These are phyloP conservation scores for Penicillium argentinense DNA, from an alignment of 495 filamentous ascomycete species.

Conservation along the genomic window DNA sequence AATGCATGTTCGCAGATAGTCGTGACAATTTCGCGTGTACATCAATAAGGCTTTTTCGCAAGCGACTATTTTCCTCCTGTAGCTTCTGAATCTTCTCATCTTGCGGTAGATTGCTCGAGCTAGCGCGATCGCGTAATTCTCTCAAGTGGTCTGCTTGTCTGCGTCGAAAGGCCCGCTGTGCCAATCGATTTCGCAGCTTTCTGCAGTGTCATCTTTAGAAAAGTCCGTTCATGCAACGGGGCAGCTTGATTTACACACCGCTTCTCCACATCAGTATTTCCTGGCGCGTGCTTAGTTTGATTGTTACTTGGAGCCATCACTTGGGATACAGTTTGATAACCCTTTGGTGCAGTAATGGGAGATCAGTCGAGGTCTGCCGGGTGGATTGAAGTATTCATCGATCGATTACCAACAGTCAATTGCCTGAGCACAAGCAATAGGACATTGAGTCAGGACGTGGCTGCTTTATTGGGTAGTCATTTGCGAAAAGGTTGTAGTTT, in stretches of 20 bases:
- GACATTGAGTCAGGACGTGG: no score
- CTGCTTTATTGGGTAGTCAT: neutral
- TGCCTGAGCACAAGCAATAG: neutral
- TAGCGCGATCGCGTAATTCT: slow-evolving; percentile 7
- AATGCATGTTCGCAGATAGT: slow-evolving; percentile 3
- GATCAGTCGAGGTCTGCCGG: neutral
- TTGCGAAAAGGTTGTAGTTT: neutral
- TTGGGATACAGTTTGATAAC: neutral
- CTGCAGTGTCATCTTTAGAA: neutral
- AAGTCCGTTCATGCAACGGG: neutral
- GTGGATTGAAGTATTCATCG: neutral
- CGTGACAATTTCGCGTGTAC: slow-evolving; percentile 4
- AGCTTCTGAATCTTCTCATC: slow-evolving; percentile 8
- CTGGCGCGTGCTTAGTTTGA: neutral
- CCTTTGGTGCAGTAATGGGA: neutral
- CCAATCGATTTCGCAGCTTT: slow-evolving; percentile 3
- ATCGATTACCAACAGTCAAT: neutral
- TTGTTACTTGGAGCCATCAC: neutral
- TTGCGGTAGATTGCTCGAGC: slow-evolving; percentile 3
- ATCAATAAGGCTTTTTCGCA: slow-evolving; percentile 5
- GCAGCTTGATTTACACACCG: neutral
- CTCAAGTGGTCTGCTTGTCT: slow-evolving; percentile 6
- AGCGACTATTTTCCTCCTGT: slow-evolving; percentile 6
- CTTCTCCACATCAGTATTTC: neutral
- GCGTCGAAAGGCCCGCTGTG: slow-evolving; percentile 4